These are phyloP conservation scores for Paspalum vaginatum DNA, from an alignment of 176 grass and related monocot genomes.

Conservation along the genomic window DNA sequence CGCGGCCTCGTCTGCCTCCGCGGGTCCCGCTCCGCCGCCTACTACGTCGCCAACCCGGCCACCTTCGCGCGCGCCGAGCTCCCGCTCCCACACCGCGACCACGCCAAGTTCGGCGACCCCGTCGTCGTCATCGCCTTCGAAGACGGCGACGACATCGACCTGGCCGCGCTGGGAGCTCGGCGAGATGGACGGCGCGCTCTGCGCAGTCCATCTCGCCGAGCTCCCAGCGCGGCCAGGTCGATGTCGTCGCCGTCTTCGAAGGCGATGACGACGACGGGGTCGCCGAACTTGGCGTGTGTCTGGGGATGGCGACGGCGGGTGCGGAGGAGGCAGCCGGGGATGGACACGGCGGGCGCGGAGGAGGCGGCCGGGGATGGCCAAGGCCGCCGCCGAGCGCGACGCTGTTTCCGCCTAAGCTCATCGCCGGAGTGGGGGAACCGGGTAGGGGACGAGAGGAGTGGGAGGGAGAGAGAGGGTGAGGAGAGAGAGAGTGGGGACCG, in stretches of 20 bases:
- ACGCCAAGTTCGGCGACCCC: slow-evolving; percentile 17
- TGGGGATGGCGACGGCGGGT: no score
- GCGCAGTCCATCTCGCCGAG: slow-evolving; percentile 65
- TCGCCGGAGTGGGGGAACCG: no score
- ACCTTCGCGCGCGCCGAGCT: slow-evolving; percentile 27
- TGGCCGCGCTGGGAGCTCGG: slow-evolving; percentile 56
- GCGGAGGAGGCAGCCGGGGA: no score
- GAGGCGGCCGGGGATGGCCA: no score
- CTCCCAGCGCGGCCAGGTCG: slow-evolving; percentile 41
- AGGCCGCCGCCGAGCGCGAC: no score
- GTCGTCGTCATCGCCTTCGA: slow-evolving; percentile 62
- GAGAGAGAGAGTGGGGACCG: no score
- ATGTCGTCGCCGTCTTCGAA: slow-evolving; percentile 56
- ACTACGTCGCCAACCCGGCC: slow-evolving; percentile 73
- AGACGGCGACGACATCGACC: neutral
- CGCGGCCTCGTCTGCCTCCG: slow-evolving; percentile 63
- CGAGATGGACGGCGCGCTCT: slow-evolving; percentile 51
- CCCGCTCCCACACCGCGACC: neutral
- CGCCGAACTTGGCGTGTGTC: slow-evolving; percentile 28
- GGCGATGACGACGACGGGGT: slow-evolving; percentile 48
- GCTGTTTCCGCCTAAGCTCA: no score
- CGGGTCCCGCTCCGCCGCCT: slow-evolving; percentile 18
- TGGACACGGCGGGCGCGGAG: no score
- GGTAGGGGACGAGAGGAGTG: no score
- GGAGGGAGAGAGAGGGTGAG: no score